A percentile compares a stretch with the other conserved stretches of the same genome.
Evolutionary conservation across 257 asterid species (phyloP).

Genomic region (Solanum sejunctum): DNA sequence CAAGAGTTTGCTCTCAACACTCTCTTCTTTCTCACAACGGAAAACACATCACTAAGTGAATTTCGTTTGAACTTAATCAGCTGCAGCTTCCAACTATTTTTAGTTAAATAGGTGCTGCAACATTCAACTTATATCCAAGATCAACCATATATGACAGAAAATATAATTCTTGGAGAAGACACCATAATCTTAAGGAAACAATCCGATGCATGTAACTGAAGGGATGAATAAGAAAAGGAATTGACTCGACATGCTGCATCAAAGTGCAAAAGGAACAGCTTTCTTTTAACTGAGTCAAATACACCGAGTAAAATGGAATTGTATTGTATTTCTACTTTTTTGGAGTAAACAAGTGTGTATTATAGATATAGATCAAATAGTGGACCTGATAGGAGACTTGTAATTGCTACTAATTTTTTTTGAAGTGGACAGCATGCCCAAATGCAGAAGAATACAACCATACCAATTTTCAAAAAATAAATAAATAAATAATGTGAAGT

Average conservation of each 20-base stretch:
- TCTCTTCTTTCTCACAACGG: not conserved
- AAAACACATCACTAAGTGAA: not conserved
- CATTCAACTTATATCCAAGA: not conserved
- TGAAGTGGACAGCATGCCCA: too few species aligned
- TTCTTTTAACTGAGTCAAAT: not conserved
- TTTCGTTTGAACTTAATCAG: not conserved
- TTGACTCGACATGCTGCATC: not conserved
- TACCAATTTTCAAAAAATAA: too few species aligned
- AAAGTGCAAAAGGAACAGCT: not conserved
- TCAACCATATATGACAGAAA: not conserved
- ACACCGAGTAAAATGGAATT: not conserved
- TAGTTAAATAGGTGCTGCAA: not conserved
- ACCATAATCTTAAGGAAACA: not conserved
- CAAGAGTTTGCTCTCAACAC: not conserved
- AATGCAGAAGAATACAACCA: too few species aligned
- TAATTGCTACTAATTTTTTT: too few species aligned
- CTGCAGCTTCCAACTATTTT: not conserved
- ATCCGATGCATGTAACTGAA: not conserved
- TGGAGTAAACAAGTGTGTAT: too few species aligned
- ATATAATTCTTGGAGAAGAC: not conserved
- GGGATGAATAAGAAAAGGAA: not conserved
- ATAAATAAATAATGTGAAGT: not conserved
- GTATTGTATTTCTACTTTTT: too few species aligned
- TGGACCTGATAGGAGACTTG: too few species aligned
- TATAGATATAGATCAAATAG: too few species aligned